Evolutionary conservation across 2,329 filamentous ascomycete species (phyloP), one percentile per base, ranked within the genome.

Genomic region (Xylariaceae sp.): DNA sequence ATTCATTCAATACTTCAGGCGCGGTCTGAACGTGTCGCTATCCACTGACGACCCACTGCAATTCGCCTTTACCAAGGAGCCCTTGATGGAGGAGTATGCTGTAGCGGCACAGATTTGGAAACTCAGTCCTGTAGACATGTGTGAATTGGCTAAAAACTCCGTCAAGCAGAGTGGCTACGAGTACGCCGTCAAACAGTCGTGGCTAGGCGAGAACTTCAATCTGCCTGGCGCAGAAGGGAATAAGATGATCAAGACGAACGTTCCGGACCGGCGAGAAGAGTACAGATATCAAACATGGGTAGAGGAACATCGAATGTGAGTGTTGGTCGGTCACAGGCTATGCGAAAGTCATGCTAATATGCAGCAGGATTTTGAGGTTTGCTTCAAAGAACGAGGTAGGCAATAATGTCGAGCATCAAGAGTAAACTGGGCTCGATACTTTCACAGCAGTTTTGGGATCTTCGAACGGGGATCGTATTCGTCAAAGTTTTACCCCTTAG

Each of bases 81-180:
- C 94, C 0, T 77, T 99, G 59, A 99, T 99, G 66, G 94, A 99
- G 74, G 94, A 99, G 72, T 99, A 99, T 71, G 92, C 93, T 0
- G 94, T 99, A 7, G 94, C 94, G 2, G 94, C 94, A 3, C 94
- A 99, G 75, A 99, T 99, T 60, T 99, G 97, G 78, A 97, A 97
- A 76, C 84, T 99, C 45, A 95, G 88, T 70, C 89, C 93, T 0
- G 92, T 97, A 3, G 94, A 99, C 70, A 99, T 99, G 94, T 97
- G 94, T 72, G 94, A 99, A 76, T 76, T 99, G 59, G 94, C 94
- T 23, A 96, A 96, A 76, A 93, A 97, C 73, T 96, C 91, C 8
- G 94, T 99, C 47, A 86, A 88, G 68, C 94, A 99, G 73, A 96
- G 91, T 72, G 94, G 94, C 5, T 99, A 96, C 70, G 94, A 99